Evolutionary conservation across 345 rosid genomes (phyloP), one percentile per base, ranked within the genome.

Genomic region (Populus simonii): DNA sequence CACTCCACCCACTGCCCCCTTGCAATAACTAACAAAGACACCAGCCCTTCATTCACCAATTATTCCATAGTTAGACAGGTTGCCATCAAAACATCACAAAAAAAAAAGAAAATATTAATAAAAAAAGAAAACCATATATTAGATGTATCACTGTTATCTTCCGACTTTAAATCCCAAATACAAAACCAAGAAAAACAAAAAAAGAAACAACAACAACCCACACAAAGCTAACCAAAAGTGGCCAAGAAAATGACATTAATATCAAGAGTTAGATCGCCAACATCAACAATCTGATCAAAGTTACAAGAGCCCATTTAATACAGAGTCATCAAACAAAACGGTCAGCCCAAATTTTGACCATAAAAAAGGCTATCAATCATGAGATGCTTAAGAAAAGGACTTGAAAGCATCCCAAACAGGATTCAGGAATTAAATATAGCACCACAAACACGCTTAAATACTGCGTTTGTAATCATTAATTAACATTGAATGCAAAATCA

Each of bases 1-100:
- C 68, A 41, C 76, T 80, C 62, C 82, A 71, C 78, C 77, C 71
- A 74, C 81, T 79, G 74, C 83, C 82, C 72, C 79, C 61, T 68
- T 68, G 29, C 66, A 71, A 43, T 43, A 43, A 68, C 36, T 9
- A 49, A 71, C 23, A 38, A 80, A 66, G 22, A 38, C 62, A 68
- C 78, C 79, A 74, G 45, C 47, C 82, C 80, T 83, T 81, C 79
- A 66, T 31, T 76, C 78, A 81, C 73, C 85, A 66, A 76, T 29
- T 59, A 43, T 10, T 6, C 61, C 78, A 78, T 27, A 78, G 71
- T 84, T 77, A 78, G 83, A 74, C 55, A 84, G 65, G 25, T 80
- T 81, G 73, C n/a, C 49, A 22, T 53, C 73, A 33, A 68, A 78
- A 68, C 63, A 70, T 55, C 36, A 62, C 39, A 27, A 31, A 20